These are phyloP conservation scores for Sporisorium graminicola DNA, from an alignment of 1,284 basidiomycete species.

Conservation along the genomic window DNA sequence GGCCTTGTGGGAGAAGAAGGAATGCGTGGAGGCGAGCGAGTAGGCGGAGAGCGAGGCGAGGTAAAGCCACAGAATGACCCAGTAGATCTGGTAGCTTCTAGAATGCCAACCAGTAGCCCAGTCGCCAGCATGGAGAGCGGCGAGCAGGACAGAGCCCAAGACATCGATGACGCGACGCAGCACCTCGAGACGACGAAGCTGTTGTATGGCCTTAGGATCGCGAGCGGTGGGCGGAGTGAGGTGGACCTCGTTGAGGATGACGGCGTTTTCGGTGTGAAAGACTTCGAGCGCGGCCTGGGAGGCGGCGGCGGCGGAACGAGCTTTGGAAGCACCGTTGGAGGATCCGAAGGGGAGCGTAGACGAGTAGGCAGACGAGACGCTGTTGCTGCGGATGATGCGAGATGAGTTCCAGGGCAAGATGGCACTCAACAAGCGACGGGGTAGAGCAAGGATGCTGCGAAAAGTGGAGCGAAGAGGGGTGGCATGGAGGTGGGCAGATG, in stretches of 20 bases:
- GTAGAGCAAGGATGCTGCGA: conserved; percentile 6
- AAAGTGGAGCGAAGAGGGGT: conserved; percentile 1
- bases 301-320: conserved; percentile 14
- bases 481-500: background rate
- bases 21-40: conserved; percentile 42
- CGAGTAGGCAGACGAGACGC: conserved; percentile 23
- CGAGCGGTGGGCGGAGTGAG: conserved; percentile 46
- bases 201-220: conserved; percentile 9
- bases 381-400: conserved; percentile 37
- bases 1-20: conserved; percentile 63
- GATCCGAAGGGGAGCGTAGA: conserved; percentile 14
- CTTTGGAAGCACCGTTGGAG: conserved; percentile 15
- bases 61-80: conserved; percentile 58
- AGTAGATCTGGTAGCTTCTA: conserved; percentile 36
- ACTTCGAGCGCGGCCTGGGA: conserved; percentile 56
- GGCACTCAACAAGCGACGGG: conserved; percentile 31
- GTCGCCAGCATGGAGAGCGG: conserved; percentile 43
- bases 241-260: conserved; percentile 67
- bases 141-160: conserved; percentile 41
- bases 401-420: conserved; percentile 58
- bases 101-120: conserved; percentile 35
- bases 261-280: conserved; percentile 66
- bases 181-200: conserved; percentile 30
- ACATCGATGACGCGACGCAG: conserved; percentile 54
- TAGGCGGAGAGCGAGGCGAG: conserved; percentile 50